phyloP scores from a whole-genome alignment of 2,329 filamentous ascomycete species.

The Diaporthe eres region DNA sequence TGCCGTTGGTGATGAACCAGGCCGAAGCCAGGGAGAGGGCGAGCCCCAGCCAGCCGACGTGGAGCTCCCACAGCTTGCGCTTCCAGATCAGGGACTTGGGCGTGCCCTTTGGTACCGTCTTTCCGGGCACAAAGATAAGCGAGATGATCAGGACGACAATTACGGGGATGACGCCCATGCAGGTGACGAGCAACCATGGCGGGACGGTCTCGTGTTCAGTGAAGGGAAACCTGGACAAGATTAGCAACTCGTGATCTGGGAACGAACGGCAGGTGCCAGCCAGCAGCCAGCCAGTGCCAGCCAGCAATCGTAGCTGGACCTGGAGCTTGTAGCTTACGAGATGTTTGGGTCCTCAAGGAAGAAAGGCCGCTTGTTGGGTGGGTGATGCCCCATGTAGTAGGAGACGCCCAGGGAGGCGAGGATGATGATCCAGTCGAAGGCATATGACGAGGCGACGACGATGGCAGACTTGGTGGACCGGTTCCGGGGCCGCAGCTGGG shows the following conservation, averaged over 20 bases:
- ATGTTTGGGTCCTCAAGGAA: slow-evolving; percentile 82
- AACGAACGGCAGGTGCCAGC: neutral
- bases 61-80: slow-evolving; percentile 91
- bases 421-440: slow-evolving; percentile 81
- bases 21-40: slow-evolving; percentile 78
- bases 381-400: slow-evolving; percentile 69
- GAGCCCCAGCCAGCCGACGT: slow-evolving; percentile 87
- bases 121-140: slow-evolving; percentile 79
- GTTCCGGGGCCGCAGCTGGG: slow-evolving; percentile 34
- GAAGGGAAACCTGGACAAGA: slow-evolving; percentile 74
- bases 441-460: slow-evolving; percentile 74
- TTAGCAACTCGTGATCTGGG: neutral
- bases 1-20: slow-evolving; percentile 86
- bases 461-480: slow-evolving; percentile 46
- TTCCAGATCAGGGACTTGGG: slow-evolving; percentile 78
- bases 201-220: slow-evolving; percentile 80
- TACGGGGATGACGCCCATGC: slow-evolving; percentile 75
- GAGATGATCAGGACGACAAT: slow-evolving; percentile 77
- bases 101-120: slow-evolving; percentile 73
- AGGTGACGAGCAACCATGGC: slow-evolving; percentile 74
- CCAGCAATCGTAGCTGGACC: neutral
- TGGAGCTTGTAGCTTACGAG: slow-evolving; percentile 64
- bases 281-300: neutral
- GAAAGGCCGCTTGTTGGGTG: slow-evolving; percentile 79
- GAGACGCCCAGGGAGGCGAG: slow-evolving; percentile 72